Base-by-base conservation (phyloP, 306 rosid genomes). In the Canavalia gladiata region DNA sequence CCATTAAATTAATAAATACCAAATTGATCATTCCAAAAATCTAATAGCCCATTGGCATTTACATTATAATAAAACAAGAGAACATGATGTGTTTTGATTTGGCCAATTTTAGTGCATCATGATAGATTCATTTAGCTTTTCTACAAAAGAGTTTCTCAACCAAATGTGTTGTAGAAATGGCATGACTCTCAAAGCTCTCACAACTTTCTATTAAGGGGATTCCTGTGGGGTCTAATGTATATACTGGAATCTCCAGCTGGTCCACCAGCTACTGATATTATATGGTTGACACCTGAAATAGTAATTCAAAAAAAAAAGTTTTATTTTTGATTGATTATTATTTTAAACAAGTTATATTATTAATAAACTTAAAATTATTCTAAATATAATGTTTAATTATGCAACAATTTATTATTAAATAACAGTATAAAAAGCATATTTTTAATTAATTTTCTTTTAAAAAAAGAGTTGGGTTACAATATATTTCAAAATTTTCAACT, bases 181-280 rank as follows among this genome's bases (percentile, higher is more conserved):
- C 50, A 28, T 34, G 52, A 8, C 65, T 6, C 75, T 47, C 76
- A 7, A 9, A 31, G 59, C 69, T 33, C 41, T 41, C 31, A 5
- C 46, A 69, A 62, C 28, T 9, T 76, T 83, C 71, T 28, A 25
- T 55, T 46, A 8, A 47, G 42, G 47, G 74, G 3, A 82, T 82
- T 69, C 68, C 69, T 43, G 86, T 77, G 73, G 86, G 84, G 86
- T 37, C 57, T 5, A 41, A 50, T 45, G 31, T 13, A 76, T 71
- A 68, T 60, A 58, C 85, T 57, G 63, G 77, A 81, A 77, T 85
- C 86, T 77, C 45, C 39, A 30, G n/a, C 6, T 54, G 83, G 41
- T 81, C 76, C 80, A 75, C 72, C 13, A 45, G 41, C 41, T 5
- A 52, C 12, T 30, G 42, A 9, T 43, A 31, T 13, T 7, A 33